These are phyloP conservation scores for Hamigera avellanea DNA, from an alignment of 495 filamentous ascomycete genomes.

Conservation along the genomic window DNA sequence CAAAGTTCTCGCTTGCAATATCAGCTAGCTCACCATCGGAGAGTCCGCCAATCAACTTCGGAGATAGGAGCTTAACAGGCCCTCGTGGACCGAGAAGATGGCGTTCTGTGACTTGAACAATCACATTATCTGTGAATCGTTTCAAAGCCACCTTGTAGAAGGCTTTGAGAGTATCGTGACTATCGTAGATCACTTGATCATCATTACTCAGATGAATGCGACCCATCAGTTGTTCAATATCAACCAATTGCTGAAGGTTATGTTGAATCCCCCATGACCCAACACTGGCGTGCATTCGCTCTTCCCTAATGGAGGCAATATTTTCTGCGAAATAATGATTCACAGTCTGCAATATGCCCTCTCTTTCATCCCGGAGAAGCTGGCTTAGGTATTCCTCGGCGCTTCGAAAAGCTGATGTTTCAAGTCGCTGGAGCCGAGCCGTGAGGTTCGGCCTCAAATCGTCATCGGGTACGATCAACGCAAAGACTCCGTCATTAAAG, in stretches of 20 bases:
- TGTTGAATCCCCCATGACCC: background rate
- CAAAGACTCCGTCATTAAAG: slow-evolving; percentile 1
- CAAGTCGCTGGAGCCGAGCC: too few species aligned
- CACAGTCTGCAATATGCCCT: slow-evolving; percentile 21
- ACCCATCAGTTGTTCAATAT: background rate
- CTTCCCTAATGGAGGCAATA: slow-evolving; percentile 13
- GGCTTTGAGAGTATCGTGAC: slow-evolving; percentile 27
- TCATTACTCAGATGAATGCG: slow-evolving; percentile 13
- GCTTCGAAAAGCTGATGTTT: too few species aligned
- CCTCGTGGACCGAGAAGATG: background rate
- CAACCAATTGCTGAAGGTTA: background rate
- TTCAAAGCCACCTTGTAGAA: slow-evolving; percentile 28
- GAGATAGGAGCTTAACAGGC: slow-evolving; percentile 2
- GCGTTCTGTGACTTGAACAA: slow-evolving; percentile 10
- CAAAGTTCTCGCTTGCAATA: slow-evolving; percentile 29
- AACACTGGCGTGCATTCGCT: slow-evolving; percentile 6
- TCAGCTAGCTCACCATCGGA: slow-evolving; percentile 18
- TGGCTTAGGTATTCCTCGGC: background rate
- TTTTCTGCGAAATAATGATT: slow-evolving; percentile 24
- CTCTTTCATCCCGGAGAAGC: slow-evolving; percentile 22
- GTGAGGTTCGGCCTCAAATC: slow-evolving; percentile 3
- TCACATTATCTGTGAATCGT: slow-evolving; percentile 17
- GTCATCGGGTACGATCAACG: slow-evolving; percentile 3
- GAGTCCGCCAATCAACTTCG: slow-evolving; percentile 16
- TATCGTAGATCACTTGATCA: slow-evolving; percentile 22